A percentile compares a stretch with the other conserved stretches of the same genome.
These are phyloP conservation scores for Plantago major DNA, from an alignment of 257 asterid species.

Conservation along the genomic window DNA sequence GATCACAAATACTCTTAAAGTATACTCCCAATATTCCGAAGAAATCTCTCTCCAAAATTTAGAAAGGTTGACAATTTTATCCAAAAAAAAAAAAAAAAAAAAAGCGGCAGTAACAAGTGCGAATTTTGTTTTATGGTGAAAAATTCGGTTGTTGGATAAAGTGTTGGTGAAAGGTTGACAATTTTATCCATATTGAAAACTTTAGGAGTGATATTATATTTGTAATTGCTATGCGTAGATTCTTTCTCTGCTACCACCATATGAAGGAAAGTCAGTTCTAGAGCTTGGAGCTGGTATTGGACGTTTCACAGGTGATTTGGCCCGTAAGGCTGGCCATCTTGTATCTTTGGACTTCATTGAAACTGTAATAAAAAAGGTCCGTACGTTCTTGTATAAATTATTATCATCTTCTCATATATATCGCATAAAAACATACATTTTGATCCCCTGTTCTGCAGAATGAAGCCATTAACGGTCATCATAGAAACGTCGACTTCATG, in stretches of 20 bases:
- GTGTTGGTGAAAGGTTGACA: too few species aligned
- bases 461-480: conserved; percentile 63
- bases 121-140: too few species aligned
- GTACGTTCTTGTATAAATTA: conserved; percentile 1
- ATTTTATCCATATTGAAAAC: too few species aligned
- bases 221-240: conserved; percentile 36
- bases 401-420: conserved; percentile 13
- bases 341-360: conserved; percentile 91
- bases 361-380: conserved; percentile 71
- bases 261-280: conserved; percentile 75
- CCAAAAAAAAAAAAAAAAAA: too few species aligned
- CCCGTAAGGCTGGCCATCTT: conserved; percentile 64
- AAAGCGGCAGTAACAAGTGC: too few species aligned
- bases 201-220: too few species aligned
- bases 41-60: too few species aligned
- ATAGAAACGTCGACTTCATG: conserved; percentile 68
- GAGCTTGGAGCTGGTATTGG: conserved; percentile 99
- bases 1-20: too few species aligned
- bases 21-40: too few species aligned
- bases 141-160: too few species aligned
- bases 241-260: conserved; percentile 78
- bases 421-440: neutral
- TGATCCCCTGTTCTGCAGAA: conserved; percentile 46
- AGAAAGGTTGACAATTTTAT: too few species aligned
- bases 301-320: conserved; percentile 93